These are phyloP conservation scores for Curvularia eragrostidis DNA, from an alignment of 2,329 filamentous ascomycete species.

Conservation along the genomic window DNA sequence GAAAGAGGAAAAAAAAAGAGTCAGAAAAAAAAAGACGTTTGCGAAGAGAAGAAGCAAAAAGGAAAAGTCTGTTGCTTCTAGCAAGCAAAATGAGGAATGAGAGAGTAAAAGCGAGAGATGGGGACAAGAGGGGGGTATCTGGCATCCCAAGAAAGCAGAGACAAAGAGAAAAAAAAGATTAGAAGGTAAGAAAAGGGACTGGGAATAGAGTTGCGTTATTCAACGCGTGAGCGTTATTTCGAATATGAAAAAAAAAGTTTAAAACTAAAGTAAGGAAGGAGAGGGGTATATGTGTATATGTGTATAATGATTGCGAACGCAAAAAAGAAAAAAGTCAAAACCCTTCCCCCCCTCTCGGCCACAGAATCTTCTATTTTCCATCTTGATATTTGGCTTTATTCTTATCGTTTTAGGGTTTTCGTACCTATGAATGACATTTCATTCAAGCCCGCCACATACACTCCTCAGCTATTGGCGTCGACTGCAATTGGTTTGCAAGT, in stretches of 20 bases:
- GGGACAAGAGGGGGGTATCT: background rate
- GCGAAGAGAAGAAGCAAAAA: background rate
- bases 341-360: no score
- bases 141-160: background rate
- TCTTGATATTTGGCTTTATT: background rate
- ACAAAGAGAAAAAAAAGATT: background rate
- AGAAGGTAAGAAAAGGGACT: background rate
- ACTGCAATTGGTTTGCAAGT: slow-evolving; percentile 40
- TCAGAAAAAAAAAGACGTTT: no score
- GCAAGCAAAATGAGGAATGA: no score
- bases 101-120: background rate
- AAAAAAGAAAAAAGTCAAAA: background rate
- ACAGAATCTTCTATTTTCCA: background rate
- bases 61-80: background rate
- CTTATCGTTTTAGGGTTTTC: background rate
- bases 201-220: no score
- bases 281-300: background rate
- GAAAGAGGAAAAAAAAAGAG: background rate
- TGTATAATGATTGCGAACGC: background rate
- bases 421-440: background rate
- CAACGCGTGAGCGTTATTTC: no score
- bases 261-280: background rate
- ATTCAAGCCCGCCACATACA: slow-evolving; percentile 37
- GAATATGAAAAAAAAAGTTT: no score
- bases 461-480: slow-evolving; percentile 52